These are phyloP conservation scores for Nigrograna mackinnonii DNA, from an alignment of 2,329 filamentous ascomycete species.

Conservation along the genomic window DNA sequence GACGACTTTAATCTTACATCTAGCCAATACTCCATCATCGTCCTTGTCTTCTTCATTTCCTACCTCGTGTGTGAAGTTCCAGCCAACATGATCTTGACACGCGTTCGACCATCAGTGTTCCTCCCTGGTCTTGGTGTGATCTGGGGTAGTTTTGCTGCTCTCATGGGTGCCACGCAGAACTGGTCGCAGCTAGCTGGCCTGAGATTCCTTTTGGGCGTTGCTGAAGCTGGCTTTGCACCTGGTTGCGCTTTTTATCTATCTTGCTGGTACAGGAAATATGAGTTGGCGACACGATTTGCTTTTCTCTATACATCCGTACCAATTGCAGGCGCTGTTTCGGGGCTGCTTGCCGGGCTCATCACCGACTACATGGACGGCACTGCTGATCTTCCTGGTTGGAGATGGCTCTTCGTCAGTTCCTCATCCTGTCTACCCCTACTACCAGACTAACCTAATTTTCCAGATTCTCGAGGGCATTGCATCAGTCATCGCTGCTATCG, in stretches of 20 bases:
- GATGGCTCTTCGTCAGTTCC: conserved; percentile 49
- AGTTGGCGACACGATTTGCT: conserved; percentile 34
- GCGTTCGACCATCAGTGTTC: conserved; percentile 30
- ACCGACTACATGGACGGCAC: conserved; percentile 40
- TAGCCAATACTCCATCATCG: conserved; percentile 63
- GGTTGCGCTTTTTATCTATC: conserved; percentile 39
- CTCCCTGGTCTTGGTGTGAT: conserved; percentile 34
- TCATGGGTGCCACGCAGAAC: conserved; percentile 27
- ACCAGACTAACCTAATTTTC: too few relatives aligned
- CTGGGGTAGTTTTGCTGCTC: conserved; percentile 37
- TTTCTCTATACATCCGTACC: conserved; percentile 43
- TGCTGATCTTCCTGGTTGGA: conserved; percentile 45
- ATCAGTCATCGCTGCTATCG: too few relatives aligned
- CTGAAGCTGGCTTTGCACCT: conserved; percentile 33
- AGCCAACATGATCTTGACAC: conserved; percentile 47
- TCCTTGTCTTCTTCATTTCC: conserved; percentile 60
- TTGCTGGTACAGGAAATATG: conserved; percentile 40
- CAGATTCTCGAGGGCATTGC: too few relatives aligned
- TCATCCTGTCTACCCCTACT: too few relatives aligned
- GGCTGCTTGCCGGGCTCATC: conserved; percentile 44
- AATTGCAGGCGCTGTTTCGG: conserved; percentile 45
- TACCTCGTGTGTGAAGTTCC: conserved; percentile 39
- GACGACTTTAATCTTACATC: conserved; percentile 57
- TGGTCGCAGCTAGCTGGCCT: conserved; percentile 9
- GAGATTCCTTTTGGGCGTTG: conserved; percentile 30